A percentile compares a stretch with the other conserved stretches of the same genome.
These are phyloP conservation scores for Tylopilus sp. DNA, from an alignment of 1,284 basidiomycete species.

Conservation along the genomic window DNA sequence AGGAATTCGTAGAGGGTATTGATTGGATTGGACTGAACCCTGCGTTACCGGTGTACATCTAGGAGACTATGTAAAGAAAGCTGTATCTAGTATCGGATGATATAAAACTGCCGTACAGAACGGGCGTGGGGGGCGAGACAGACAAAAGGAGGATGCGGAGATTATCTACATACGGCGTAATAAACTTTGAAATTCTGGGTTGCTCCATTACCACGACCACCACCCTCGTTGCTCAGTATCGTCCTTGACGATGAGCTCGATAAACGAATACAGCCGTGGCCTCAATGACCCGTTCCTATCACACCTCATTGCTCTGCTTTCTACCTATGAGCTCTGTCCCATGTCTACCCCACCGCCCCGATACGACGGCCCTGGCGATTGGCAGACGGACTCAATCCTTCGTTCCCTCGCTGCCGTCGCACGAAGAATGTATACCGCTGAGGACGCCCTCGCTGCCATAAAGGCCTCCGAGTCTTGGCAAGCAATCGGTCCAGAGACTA, in stretches of 20 bases:
- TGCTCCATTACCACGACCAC: constrained; percentile 10
- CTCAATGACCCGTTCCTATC: constrained; percentile 54
- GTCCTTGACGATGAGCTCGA: constrained; percentile 44
- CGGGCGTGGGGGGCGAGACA: not conserved
- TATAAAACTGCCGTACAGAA: constrained; percentile 2
- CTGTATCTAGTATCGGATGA: constrained; percentile 7
- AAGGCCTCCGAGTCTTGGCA: constrained; percentile 52
- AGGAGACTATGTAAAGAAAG: constrained; percentile 19
- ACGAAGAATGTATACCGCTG: constrained; percentile 70
- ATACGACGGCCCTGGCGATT: constrained; percentile 72
- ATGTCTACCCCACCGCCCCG: constrained; percentile 64
- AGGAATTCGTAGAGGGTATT: constrained; percentile 73
- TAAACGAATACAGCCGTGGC: constrained; percentile 28
- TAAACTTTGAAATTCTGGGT: constrained; percentile 8
- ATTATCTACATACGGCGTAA: constrained; percentile 16
- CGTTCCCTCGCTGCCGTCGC: constrained; percentile 66
- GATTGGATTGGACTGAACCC: constrained; percentile 84
- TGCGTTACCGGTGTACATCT: constrained; percentile 82
- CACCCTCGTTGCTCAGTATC: constrained; percentile 18
- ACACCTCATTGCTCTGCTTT: constrained; percentile 63
- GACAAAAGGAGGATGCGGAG: constrained; percentile 19
- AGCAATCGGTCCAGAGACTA: constrained; percentile 53
- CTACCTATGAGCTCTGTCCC: constrained; percentile 63
- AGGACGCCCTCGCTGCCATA: constrained; percentile 56
- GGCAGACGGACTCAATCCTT: constrained; percentile 73